Percentiles rank a stretch among this genome's conserved stretches.
Conservation (phyloP, 331 rosid genomes). For the Rosa hybrid region DNA sequence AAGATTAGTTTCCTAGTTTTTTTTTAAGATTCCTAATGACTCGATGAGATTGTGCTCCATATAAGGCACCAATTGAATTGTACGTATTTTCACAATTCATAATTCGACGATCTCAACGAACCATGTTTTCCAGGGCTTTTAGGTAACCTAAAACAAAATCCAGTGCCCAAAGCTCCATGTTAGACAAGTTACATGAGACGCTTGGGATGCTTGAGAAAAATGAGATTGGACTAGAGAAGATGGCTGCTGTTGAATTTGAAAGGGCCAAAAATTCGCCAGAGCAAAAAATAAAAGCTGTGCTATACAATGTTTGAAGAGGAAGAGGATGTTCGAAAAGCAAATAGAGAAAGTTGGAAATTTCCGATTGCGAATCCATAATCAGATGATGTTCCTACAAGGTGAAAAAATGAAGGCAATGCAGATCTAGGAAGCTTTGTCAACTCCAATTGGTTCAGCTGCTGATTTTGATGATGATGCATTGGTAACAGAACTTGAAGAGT, state of each 20-base stretch:
- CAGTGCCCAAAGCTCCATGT: background rate
- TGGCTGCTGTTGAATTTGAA: background rate
- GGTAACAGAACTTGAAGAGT: no score
- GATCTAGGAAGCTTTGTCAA: no score
- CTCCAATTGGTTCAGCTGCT: no score
- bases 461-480: no score
- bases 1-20: no score
- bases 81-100: no score
- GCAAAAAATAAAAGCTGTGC: conserved; percentile 87
- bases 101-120: background rate
- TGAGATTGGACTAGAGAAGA: background rate
- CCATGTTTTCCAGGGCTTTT: background rate
- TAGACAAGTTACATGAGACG: background rate
- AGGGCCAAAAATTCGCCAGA: background rate
- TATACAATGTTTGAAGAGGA: conserved; percentile 91
- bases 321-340: conserved; percentile 82
- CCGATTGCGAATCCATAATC: conserved; percentile 92
- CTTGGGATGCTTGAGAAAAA: background rate
- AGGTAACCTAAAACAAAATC: background rate
- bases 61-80: no score
- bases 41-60: no score
- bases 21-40: no score
- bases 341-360: conserved; percentile 79
- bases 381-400: conserved; percentile 94
- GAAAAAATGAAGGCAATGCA: conserved; percentile 45